Evolutionary conservation across 495 filamentous ascomycete species (phyloP).

Genomic region (Podospora pseudopauciseta): DNA sequence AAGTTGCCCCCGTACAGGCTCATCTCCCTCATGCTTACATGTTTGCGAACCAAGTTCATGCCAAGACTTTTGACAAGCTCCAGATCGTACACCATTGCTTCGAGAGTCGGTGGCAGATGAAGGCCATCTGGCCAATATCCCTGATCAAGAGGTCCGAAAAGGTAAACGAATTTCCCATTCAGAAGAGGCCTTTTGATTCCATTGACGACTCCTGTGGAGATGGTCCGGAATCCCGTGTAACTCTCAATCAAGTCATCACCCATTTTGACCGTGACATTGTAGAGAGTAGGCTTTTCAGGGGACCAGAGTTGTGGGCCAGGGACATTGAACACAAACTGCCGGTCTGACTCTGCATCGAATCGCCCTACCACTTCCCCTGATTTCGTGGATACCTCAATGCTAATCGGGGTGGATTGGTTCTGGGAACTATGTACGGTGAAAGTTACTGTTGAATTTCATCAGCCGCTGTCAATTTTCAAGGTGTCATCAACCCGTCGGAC

Average conservation of each 20-base stretch:
- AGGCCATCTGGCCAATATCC: slow-evolving; percentile 69
- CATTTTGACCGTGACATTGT: slow-evolving; percentile 56
- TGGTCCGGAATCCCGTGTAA: slow-evolving; percentile 66
- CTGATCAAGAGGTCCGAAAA: slow-evolving; percentile 65
- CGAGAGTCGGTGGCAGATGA: slow-evolving; percentile 55
- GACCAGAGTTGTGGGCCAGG: slow-evolving; percentile 54
- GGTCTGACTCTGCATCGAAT: slow-evolving; percentile 37
- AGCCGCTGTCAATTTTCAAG: neutral
- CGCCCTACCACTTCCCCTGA: slow-evolving; percentile 33
- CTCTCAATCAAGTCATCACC: slow-evolving; percentile 53
- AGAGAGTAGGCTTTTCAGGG: slow-evolving; percentile 57
- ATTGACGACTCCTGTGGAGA: slow-evolving; percentile 50
- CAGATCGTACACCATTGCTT: slow-evolving; percentile 65
- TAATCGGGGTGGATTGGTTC: slow-evolving; percentile 33
- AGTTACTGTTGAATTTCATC: slow-evolving; percentile 39
- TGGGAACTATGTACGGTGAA: slow-evolving; percentile 44
- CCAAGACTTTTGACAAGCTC: slow-evolving; percentile 57
- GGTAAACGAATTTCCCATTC: slow-evolving; percentile 62
- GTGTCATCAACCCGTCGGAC: slow-evolving; percentile 3
- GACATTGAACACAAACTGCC: slow-evolving; percentile 51
- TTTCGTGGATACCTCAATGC: slow-evolving; percentile 42
- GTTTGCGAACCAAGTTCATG: slow-evolving; percentile 67
- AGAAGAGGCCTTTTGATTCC: slow-evolving; percentile 59
- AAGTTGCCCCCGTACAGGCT: too few relatives aligned
- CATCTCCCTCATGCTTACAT: slow-evolving; percentile 40